Percentiles rank a stretch among this genome's conserved stretches.
Conservation (phyloP, 164 flowering plant species). For the Aristolochia californica region DNA sequence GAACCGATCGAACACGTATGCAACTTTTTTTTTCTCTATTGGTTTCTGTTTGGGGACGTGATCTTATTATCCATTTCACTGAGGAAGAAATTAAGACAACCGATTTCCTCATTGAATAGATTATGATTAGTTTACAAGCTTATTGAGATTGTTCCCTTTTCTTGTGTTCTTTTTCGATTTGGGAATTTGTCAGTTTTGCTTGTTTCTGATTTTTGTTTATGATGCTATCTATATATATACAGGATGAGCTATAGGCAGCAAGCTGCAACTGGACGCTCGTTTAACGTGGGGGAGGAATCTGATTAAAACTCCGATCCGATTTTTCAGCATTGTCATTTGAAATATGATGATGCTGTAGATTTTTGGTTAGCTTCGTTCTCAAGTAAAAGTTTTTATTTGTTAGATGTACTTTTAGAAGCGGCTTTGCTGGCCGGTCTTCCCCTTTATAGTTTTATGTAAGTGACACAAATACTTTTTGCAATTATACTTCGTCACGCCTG, state of each 20-base stretch:
- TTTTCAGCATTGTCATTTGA: not conserved
- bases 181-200: not conserved
- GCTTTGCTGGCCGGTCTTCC: too few relatives aligned
- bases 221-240: not conserved
- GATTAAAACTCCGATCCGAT: not conserved
- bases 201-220: not conserved
- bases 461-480: too few relatives aligned
- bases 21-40: not conserved
- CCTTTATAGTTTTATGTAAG: too few relatives aligned
- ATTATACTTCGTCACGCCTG: too few relatives aligned
- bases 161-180: not conserved
- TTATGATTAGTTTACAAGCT: too few relatives aligned
- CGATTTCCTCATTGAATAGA: too few relatives aligned
- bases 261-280: not conserved
- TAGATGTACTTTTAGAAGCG: too few relatives aligned
- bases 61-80: too few relatives aligned
- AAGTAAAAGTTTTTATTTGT: too few relatives aligned
- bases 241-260: conserved; percentile 1
- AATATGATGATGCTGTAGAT: not conserved
- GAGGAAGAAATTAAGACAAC: too few relatives aligned
- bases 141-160: not conserved
- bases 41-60: not conserved
- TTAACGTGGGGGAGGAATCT: not conserved
- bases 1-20: conserved; percentile 8
- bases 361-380: not conserved